Percentiles rank a stretch among this genome's conserved stretches.
phyloP scores from a whole-genome alignment of 768 basidiomycete species.

The Lanmaoa pseudosensibilis region DNA sequence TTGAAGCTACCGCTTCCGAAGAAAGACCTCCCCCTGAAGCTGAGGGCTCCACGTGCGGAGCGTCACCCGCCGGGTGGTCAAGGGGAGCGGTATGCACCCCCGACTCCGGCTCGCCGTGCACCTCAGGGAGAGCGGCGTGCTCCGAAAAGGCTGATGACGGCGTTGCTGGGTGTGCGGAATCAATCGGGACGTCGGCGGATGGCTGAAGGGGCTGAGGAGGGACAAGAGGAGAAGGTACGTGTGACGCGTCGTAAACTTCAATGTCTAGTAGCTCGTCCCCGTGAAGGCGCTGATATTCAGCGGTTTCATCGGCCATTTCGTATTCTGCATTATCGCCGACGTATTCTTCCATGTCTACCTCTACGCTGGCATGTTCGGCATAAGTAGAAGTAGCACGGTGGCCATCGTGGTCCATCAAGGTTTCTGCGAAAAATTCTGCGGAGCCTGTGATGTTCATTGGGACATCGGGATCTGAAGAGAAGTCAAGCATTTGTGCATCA shows the following conservation, averaged over 20 bases:
- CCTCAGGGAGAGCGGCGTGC: slow-evolving; percentile 3
- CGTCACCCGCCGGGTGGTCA: slow-evolving; percentile 20
- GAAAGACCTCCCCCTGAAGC: slow-evolving; percentile 10
- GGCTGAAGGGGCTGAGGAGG: slow-evolving; percentile 14
- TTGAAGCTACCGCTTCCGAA: slow-evolving; percentile 3
- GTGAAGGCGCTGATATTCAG: slow-evolving; percentile 21
- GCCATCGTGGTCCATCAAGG: slow-evolving; percentile 60
- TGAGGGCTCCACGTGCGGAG: slow-evolving; percentile 15
- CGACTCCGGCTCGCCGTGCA: slow-evolving; percentile 6
- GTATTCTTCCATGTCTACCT: slow-evolving; percentile 67
- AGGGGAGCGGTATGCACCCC: slow-evolving; percentile 12
- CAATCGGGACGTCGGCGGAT: slow-evolving; percentile 16
- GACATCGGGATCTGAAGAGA: slow-evolving; percentile 54
- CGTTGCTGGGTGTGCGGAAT: slow-evolving; percentile 12
- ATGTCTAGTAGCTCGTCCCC: slow-evolving; percentile 37
- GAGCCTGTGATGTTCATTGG: slow-evolving; percentile 51
- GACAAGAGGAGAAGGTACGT: slow-evolving; percentile 30
- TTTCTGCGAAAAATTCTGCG: slow-evolving; percentile 51
- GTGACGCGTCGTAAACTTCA: slow-evolving; percentile 43
- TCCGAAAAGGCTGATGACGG: slow-evolving; percentile 5
- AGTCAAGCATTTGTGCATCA: slow-evolving; percentile 69
- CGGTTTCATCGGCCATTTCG: slow-evolving; percentile 38
- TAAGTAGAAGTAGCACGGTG: slow-evolving; percentile 28
- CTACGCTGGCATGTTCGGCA: slow-evolving; percentile 45
- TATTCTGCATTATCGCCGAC: slow-evolving; percentile 52